These are phyloP conservation scores for Vitis hybrid DNA, from an alignment of 177 flowering plant genomes.

Conservation along the genomic window DNA sequence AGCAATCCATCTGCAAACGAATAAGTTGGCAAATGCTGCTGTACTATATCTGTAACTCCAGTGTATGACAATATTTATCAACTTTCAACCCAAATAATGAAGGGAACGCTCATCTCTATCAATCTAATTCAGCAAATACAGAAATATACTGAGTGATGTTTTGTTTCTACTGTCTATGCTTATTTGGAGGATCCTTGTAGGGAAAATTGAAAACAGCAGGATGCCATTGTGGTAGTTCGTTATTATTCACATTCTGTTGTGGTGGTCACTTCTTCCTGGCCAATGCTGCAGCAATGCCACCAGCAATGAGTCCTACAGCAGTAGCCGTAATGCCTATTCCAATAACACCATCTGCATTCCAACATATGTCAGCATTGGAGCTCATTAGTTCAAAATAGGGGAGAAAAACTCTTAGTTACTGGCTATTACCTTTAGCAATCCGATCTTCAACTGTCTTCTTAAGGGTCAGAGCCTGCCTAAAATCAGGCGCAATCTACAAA, in stretches of 20 bases:
- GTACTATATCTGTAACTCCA: no score
- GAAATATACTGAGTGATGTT: neutral
- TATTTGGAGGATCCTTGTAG: no score
- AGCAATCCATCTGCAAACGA: no score
- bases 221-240: neutral
- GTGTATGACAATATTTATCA: no score
- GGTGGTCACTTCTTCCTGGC: constrained; percentile 55
- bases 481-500: constrained; percentile 85
- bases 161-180: neutral
- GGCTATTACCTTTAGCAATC: constrained; percentile 68
- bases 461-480: constrained; percentile 80
- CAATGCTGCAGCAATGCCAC: constrained; percentile 75
- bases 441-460: constrained; percentile 79
- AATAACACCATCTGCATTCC: constrained; percentile 83
- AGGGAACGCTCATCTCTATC: neutral
- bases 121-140: neutral
- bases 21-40: no score
- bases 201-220: neutral
- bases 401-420: neutral
- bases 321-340: constrained; percentile 96
- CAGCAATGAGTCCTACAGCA: constrained; percentile 79
- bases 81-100: no score
- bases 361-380: neutral
- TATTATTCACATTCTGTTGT: neutral
- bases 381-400: no score